Conservation (phyloP, 768 basidiomycete genomes). For the Butyriboletus loyo region DNA sequence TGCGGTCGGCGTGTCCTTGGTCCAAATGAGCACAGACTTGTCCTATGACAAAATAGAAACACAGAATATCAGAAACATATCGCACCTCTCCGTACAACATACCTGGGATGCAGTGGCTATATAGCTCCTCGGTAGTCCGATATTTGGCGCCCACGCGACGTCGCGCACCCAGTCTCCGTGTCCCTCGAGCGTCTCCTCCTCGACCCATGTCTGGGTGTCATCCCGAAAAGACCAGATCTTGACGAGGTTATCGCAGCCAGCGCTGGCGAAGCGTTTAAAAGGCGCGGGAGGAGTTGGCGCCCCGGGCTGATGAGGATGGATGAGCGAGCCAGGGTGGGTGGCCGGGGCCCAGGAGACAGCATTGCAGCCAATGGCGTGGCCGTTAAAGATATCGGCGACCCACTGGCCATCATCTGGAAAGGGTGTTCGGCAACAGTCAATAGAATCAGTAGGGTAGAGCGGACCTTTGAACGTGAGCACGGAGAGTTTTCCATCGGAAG, state of each 20-base stretch:
- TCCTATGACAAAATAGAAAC: conserved; percentile 40
- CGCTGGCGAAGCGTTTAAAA: conserved; percentile 91
- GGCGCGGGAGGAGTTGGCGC: conserved; percentile 41
- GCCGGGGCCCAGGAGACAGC: conserved; percentile 98
- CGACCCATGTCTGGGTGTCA: conserved; percentile 83
- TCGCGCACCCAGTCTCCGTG: conserved; percentile 98
- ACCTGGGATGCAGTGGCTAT: conserved; percentile 94
- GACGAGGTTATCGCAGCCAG: conserved; percentile 94
- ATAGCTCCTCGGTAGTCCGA: conserved; percentile 90
- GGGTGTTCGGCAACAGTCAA: not conserved
- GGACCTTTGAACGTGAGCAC: conserved; percentile 95
- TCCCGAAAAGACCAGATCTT: conserved; percentile 92
- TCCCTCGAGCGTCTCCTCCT: conserved; percentile 87
- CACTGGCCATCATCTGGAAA: conserved; percentile 89
- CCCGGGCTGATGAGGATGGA: conserved; percentile 58
- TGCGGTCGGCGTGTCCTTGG: conserved; percentile 70
- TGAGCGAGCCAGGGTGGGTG: conserved; percentile 79
- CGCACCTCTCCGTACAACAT: conserved; percentile 8
- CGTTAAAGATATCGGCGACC: conserved; percentile 93
- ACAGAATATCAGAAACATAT: not conserved
- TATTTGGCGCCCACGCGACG: conserved; percentile 98
- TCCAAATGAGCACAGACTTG: conserved; percentile 89
- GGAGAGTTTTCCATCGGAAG: conserved; percentile 95
- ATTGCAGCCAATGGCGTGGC: conserved; percentile 95
- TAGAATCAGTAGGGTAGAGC: conserved; percentile 22